Base-by-base conservation (phyloP, 164 flowering plant species). In the Magnolia officinalis region DNA sequence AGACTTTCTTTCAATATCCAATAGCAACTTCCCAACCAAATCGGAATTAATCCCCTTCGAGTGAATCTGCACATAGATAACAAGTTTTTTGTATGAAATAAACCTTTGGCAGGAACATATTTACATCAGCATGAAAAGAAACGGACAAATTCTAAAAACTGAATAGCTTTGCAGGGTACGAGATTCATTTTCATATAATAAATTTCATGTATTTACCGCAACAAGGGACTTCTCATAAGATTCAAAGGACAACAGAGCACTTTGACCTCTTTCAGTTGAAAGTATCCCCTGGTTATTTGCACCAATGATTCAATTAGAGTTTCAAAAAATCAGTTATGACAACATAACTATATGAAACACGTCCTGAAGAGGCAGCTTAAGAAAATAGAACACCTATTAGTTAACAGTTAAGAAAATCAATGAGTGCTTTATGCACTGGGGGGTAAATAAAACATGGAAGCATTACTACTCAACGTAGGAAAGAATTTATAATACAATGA, bases 201-300 rank as follows among this genome's bases (percentile, higher is more conserved):
- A 67, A 67, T 1, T 1, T 26, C 29, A 26, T 37, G 72, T 1
- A 51, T 10, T 77, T 81, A 92, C 99, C 98, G 82, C 91, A 80
- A 95, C 78, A 83, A 95, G 91, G 76, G 97, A 92, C 82, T 85
- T 88, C 78, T 91, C 94, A 80, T 87, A 87, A 70, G 90, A 81
- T 81, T 88, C 91, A 82, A 93, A 88, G 45, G 91, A 82, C 74
- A 67, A 72, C 66, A 92, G 50, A 75, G 91, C 87, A 76, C 80
- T 83, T 74, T 89, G 91, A 76, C 99, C 99, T 74, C 84, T 88
- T 86, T 93, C 96, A 65, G 98, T 95, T 63, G 97, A 92, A 65
- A 95, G 90, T 77, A 95, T 89, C 10, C 97, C 99, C 99, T 95
- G 88, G 37, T 74, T 55, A 19, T 29, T 13, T 23, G 50, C 75